Evolutionary conservation across 805 yeast species (phyloP).

Genomic region (Lipomyces sp.): DNA sequence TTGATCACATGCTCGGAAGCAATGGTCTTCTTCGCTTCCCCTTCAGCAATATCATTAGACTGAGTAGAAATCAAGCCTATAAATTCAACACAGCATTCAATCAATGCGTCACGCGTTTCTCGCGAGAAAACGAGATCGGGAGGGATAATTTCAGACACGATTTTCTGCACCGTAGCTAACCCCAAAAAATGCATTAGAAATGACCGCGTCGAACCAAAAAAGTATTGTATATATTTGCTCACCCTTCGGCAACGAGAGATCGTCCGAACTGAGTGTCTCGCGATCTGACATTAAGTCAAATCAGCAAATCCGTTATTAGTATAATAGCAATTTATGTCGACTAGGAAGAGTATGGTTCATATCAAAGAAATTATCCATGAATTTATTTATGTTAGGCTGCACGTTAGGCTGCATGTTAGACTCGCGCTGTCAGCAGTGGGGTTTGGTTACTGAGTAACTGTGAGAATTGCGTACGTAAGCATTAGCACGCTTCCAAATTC

Average conservation of each 20-base stretch:
- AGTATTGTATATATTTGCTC: constrained; percentile 19
- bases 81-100: constrained; percentile 95
- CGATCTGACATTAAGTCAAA: constrained; percentile 37
- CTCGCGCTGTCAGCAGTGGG: neutral
- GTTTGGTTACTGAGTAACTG: neutral
- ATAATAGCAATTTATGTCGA: neutral
- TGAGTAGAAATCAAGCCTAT: constrained; percentile 93
- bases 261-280: constrained; percentile 44
- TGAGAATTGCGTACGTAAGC: neutral
- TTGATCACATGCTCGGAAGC: constrained; percentile 94
- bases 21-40: constrained; percentile 93
- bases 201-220: neutral
- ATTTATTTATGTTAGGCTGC: neutral
- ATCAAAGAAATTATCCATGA: no score
- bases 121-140: constrained; percentile 85
- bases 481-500: neutral
- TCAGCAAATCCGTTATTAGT: neutral
- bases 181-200: neutral
- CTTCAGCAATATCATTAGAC: constrained; percentile 94
- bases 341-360: neutral
- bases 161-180: constrained; percentile 91
- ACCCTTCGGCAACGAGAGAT: constrained; percentile 54
- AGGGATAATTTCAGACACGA: constrained; percentile 87
- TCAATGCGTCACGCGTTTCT: constrained; percentile 92
- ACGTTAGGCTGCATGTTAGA: neutral